Evolutionary conservation across 2,329 filamentous ascomycete species (phyloP), one percentile per base, ranked within the genome.

Genomic region (Fusarium nisikadoi): DNA sequence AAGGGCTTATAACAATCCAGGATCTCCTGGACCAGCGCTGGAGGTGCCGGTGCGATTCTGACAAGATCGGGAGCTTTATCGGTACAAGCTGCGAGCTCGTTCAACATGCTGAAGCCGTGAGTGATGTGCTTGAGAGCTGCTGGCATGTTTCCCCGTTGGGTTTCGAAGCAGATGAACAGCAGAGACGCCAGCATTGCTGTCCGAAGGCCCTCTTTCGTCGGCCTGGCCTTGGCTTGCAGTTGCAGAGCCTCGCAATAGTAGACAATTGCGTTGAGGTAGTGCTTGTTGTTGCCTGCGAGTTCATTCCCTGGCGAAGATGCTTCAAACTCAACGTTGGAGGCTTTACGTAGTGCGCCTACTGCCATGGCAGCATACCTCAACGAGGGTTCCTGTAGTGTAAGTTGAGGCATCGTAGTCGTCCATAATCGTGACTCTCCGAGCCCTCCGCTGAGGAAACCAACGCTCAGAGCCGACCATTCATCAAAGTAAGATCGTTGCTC

Each of bases 231-330:
- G 13, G 81, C 77, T 41, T 84, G 82, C 13, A 83, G 69, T 6
- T 81, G 81, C n/a, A 84, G 72, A 11, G 82, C 82, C 56, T 83
- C 78, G 64, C 82, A 84, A 39, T 84, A 84, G 62, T 82, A 82
- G 19, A 79, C 75, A 36, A 84, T 77, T 36, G 82, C 82, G 53
- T 83, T 83, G 43, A 83, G 74, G 41, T 83, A 83, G 60, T 84
- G 82, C 38, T 74, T 79, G 65, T 83, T 84, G 19, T 71, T 70
- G 10, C 63, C 75, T 6, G 70, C 71, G 3, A 78, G 69, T 9
- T 76, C 61, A n/a, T 53, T 61, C 0, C 66, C 59, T 0, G 68
- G 71, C 16, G 76, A 71, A 29, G 71, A 68, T 5, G 62, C 65
- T 20, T 67, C 72, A 36, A 67, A 62, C 17, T 77, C 74, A 7